Conservation (phyloP, 441 rosid species). For the Jatropha multifida region DNA sequence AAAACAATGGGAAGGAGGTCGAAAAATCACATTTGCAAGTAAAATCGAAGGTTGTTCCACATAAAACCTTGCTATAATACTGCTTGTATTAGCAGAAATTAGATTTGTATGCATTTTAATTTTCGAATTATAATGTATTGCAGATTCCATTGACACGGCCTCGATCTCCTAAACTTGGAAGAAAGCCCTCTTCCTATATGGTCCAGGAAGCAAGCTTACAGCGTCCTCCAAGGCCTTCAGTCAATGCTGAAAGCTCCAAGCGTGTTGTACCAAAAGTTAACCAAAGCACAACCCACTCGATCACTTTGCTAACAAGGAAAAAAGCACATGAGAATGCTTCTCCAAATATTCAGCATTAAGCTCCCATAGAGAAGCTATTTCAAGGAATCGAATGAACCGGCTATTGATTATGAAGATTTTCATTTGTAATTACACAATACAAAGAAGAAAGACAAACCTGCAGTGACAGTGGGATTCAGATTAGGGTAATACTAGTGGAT, state of each 20-base stretch:
- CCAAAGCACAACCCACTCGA: constrained; percentile 27
- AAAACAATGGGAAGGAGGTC: constrained; percentile 37
- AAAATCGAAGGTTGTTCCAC: constrained; percentile 39
- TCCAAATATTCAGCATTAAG: constrained; percentile 57
- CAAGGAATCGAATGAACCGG: constrained; percentile 6
- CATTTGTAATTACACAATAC: constrained; percentile 22
- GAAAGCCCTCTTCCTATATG: constrained; percentile 34
- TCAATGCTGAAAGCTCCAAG: constrained; percentile 35
- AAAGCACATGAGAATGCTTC: constrained; percentile 61
- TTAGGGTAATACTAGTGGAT: not conserved
- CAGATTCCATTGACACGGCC: constrained; percentile 40
- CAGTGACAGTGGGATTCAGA: constrained; percentile 4
- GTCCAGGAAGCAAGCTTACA: constrained; percentile 32
- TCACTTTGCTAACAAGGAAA: constrained; percentile 37
- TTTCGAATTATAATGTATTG: constrained; percentile 19
- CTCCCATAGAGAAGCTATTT: constrained; percentile 1
- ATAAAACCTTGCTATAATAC: not conserved
- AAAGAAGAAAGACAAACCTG: constrained; percentile 17
- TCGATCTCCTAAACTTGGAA: constrained; percentile 44
- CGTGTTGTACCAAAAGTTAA: constrained; percentile 26
- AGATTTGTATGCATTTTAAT: not conserved
- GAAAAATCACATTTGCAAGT: constrained; percentile 37
- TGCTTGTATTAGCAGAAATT: not conserved
- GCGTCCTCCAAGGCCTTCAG: constrained; percentile 34
- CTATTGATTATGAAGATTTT: constrained; percentile 11